A percentile compares a stretch with the other conserved stretches of the same genome.
phyloP scores from a whole-genome alignment of 1,284 basidiomycete genomes.

The Pseudozyma pruni region DNA sequence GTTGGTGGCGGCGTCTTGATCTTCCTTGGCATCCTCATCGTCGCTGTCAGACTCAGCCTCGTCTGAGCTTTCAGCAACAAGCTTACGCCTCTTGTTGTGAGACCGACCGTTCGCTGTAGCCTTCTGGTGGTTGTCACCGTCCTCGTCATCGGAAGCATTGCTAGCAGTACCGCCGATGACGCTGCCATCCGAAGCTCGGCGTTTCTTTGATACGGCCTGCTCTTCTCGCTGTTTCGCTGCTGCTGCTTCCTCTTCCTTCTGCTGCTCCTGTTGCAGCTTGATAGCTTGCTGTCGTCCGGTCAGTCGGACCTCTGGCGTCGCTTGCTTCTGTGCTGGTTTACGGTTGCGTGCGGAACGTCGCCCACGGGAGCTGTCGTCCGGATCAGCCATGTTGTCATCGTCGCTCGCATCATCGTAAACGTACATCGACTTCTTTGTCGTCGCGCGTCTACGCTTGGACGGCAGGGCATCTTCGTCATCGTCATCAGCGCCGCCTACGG shows the following conservation, averaged over 20 bases:
- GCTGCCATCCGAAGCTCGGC: slow-evolving; percentile 4
- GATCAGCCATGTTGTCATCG: slow-evolving; percentile 41
- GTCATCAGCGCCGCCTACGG: slow-evolving; percentile 4
- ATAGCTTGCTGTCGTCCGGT: slow-evolving; percentile 46
- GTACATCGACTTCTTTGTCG: slow-evolving; percentile 37
- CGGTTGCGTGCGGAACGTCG: slow-evolving; percentile 17
- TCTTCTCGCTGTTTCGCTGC: slow-evolving; percentile 18
- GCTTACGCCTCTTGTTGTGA: slow-evolving; percentile 20
- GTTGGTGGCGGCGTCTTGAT: not conserved
- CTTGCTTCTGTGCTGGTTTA: slow-evolving; percentile 9
- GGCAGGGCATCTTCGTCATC: slow-evolving; percentile 16
- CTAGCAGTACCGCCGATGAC: slow-evolving; percentile 2
- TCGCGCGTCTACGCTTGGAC: slow-evolving; percentile 11
- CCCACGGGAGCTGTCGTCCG: slow-evolving; percentile 15
- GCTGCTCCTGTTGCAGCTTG: slow-evolving; percentile 44
- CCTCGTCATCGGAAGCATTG: slow-evolving; percentile 25
- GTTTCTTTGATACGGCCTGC: slow-evolving; percentile 14
- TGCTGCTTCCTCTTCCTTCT: slow-evolving; percentile 34
- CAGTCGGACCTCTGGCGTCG: slow-evolving; percentile 27
- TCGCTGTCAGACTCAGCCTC: slow-evolving; percentile 7
- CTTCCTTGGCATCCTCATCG: not conserved
- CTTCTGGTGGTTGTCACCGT: slow-evolving; percentile 4
- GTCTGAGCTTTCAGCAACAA: slow-evolving; percentile 19
- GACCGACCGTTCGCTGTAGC: slow-evolving; percentile 4
- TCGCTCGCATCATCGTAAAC: slow-evolving; percentile 41